Evolutionary conservation across 1,284 basidiomycete species (phyloP).

Genomic region (Termitomyces sp.): DNA sequence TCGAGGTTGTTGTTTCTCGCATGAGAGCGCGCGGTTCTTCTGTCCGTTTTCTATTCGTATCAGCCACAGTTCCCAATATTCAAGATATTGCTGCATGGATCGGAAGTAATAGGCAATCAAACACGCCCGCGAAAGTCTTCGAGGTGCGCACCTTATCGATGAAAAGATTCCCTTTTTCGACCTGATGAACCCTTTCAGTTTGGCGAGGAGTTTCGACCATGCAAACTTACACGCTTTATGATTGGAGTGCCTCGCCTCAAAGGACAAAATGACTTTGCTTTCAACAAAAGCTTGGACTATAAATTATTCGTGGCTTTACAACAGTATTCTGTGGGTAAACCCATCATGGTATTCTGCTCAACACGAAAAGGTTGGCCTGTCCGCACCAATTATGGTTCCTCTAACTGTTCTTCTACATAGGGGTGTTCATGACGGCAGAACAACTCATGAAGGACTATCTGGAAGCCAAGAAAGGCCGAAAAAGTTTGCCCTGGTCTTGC

Average conservation of each 20-base stretch:
- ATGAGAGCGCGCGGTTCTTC: conserved; percentile 74
- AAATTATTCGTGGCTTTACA: conserved; percentile 70
- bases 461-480: conserved; percentile 45
- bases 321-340: conserved; percentile 68
- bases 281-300: conserved; percentile 68
- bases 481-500: conserved; percentile 60
- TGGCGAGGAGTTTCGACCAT: conserved; percentile 86
- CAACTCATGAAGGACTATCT: conserved; percentile 70
- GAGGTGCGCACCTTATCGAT: conserved; percentile 44
- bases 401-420: conserved; percentile 29
- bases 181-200: conserved; percentile 50
- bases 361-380: conserved; percentile 68
- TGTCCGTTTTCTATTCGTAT: conserved; percentile 84
- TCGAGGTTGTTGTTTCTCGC: conserved; percentile 92
- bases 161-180: neutral
- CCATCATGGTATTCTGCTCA: conserved; percentile 80
- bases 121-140: conserved; percentile 62
- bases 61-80: conserved; percentile 93
- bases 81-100: conserved; percentile 90
- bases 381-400: neutral
- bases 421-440: conserved; percentile 68
- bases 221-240: conserved; percentile 71
- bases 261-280: conserved; percentile 76
- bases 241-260: conserved; percentile 57
- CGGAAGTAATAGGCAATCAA: conserved; percentile 37